Percentiles rank a stretch among this genome's conserved stretches.
phyloP scores from a whole-genome alignment of 164 flowering plant genomes.

The Cinnamomum chago region DNA sequence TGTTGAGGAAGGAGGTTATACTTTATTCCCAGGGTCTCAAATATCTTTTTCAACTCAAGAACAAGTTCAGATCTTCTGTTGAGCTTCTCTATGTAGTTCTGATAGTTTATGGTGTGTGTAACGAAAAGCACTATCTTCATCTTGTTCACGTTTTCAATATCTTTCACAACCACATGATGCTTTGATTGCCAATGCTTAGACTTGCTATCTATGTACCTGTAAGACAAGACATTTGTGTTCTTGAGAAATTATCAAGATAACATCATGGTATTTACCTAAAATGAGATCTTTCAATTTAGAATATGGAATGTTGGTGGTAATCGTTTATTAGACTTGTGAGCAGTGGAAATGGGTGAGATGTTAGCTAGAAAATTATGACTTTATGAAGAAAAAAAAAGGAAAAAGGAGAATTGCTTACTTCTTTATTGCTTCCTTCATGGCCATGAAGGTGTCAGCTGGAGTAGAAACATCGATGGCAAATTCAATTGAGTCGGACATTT shows the following conservation, averaged over 20 bases:
- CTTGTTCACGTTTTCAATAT: slow-evolving; percentile 42
- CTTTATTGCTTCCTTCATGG: slow-evolving; percentile 36
- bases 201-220: slow-evolving; percentile 54
- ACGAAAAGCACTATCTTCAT: slow-evolving; percentile 39
- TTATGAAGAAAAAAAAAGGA: background rate
- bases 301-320: too few species aligned
- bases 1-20: slow-evolving; percentile 52
- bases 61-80: slow-evolving; percentile 39
- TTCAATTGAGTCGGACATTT: slow-evolving; percentile 27
- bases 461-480: slow-evolving; percentile 28
- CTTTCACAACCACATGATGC: slow-evolving; percentile 36
- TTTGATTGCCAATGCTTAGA: slow-evolving; percentile 48
- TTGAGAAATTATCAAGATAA: background rate
- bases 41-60: slow-evolving; percentile 43
- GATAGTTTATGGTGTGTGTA: slow-evolving; percentile 54
- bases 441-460: slow-evolving; percentile 18
- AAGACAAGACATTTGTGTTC: background rate
- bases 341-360: too few species aligned
- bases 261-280: background rate
- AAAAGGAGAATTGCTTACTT: slow-evolving; percentile 23
- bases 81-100: slow-evolving; percentile 37
- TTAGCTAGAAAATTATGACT: too few species aligned
- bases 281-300: too few species aligned
- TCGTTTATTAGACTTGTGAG: too few species aligned
- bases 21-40: slow-evolving; percentile 37